Conservation (phyloP, 31 red algal genomes). For the Pterothamnion heteromorphum region DNA sequence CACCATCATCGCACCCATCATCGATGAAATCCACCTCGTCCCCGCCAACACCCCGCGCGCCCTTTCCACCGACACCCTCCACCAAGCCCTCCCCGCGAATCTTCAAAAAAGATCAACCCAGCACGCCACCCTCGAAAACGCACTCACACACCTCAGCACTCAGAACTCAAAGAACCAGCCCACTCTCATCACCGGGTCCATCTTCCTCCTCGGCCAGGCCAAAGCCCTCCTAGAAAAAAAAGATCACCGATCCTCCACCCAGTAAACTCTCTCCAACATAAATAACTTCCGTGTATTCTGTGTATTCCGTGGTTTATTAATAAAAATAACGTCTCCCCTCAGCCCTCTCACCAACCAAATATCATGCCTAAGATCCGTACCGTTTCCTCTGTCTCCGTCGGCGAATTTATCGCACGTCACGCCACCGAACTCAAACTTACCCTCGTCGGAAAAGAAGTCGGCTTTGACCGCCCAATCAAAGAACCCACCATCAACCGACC, state of each 20-base stretch:
- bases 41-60: not conserved
- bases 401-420: not conserved
- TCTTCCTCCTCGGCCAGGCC: not conserved
- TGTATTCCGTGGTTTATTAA: too few relatives aligned
- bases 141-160: too few relatives aligned
- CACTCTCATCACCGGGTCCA: not conserved
- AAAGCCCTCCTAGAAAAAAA: not conserved
- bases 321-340: too few relatives aligned
- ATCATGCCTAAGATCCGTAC: too few relatives aligned
- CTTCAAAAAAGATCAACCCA: not conserved
- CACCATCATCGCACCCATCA: not conserved
- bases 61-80: not conserved
- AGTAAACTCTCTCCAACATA: too few relatives aligned
- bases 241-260: too few relatives aligned
- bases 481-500: not conserved
- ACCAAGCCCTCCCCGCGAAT: not conserved
- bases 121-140: not conserved
- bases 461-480: not conserved
- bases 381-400: not conserved
- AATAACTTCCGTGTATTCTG: too few relatives aligned
- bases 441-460: not conserved
- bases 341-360: too few relatives aligned
- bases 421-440: not conserved
- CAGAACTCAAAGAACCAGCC: too few relatives aligned
- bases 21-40: not conserved